phyloP scores from a whole-genome alignment of 441 rosid species.

The Gossypium trilobum region DNA sequence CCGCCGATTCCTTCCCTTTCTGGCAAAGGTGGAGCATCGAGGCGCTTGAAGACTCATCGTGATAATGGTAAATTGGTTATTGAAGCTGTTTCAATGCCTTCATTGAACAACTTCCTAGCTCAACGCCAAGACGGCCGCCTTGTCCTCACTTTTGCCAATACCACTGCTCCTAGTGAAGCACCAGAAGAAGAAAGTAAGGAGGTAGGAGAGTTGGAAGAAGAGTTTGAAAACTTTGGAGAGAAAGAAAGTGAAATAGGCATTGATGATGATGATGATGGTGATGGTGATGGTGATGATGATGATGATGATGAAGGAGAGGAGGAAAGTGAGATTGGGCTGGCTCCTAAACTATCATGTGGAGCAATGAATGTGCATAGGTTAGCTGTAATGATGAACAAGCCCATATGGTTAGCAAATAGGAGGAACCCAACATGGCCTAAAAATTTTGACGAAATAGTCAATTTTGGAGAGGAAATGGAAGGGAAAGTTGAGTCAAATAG shows the following conservation, averaged over 20 bases:
- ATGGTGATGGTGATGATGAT: too few relatives aligned
- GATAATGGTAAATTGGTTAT: slow-evolving; percentile 76
- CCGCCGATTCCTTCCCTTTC: slow-evolving; percentile 64
- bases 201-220: slow-evolving; percentile 21
- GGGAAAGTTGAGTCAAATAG: slow-evolving; percentile 14
- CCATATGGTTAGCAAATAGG: slow-evolving; percentile 33
- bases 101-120: slow-evolving; percentile 57
- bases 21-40: slow-evolving; percentile 35
- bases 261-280: slow-evolving; percentile 16
- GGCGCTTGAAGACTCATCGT: slow-evolving; percentile 60
- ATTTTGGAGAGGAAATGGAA: slow-evolving; percentile 16
- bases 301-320: not conserved
- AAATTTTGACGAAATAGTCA: slow-evolving; percentile 22
- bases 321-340: slow-evolving; percentile 22
- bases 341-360: slow-evolving; percentile 27
- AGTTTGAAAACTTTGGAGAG: slow-evolving; percentile 18
- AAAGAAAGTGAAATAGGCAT: slow-evolving; percentile 19
- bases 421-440: slow-evolving; percentile 36
- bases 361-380: slow-evolving; percentile 38
- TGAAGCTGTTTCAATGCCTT: slow-evolving; percentile 66
- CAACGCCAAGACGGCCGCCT: slow-evolving; percentile 79
- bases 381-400: slow-evolving; percentile 42
- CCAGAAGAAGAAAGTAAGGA: slow-evolving; percentile 14
- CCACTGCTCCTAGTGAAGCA: not conserved
- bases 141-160: slow-evolving; percentile 45